Base-by-base conservation (phyloP, 768 basidiomycete species). In the Phaeotremella skinneri region DNA sequence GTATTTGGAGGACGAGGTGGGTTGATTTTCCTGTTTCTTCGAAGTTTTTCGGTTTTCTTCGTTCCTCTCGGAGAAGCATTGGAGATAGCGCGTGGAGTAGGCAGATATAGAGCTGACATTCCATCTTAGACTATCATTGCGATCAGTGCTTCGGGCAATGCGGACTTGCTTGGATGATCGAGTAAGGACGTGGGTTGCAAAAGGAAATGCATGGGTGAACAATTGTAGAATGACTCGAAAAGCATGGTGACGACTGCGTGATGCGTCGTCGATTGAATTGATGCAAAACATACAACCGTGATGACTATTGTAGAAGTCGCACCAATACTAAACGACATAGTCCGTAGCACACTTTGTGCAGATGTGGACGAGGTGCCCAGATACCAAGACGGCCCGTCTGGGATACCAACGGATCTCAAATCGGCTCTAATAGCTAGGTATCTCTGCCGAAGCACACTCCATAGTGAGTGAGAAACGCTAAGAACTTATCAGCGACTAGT, bases 1-100 rank as follows among this genome's bases (percentile, higher is more conserved):
- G 78, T 97, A 96, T 79, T 77, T 97, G 74, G 93, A 97, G 76
- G 91, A 96, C 73, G 93, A 97, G 81, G 93, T 93, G 54, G 64
- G 73, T 63, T 37, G 5, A 17, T 5, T 43, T 59, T 45, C 30
- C 32, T n/a, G 42, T 29, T 5, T 32, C 26, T 20, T 9, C 29
- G 32, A 14, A 14, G 32, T 41, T 11, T n/a, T 13, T 43, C 23
- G 23, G 26, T 3, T 7, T n/a, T 27, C 31, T 21, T 27, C 17
- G 25, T n/a, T 4, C 2, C 17, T 29, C n/a, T n/a, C n/a, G n/a
- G n/a, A 29, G 13, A 23, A 17, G 21, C 6, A 25, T 49, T 34
- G 13, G 2, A 26, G 16, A 2, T 34, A 20, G 23, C 25, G 17
- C 32, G 30, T 34, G 45, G 43, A 82, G 87, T 90, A 81, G 86